These are phyloP conservation scores for Colletotrichum sp. DNA, from an alignment of 2,329 filamentous ascomycete species.

Conservation along the genomic window DNA sequence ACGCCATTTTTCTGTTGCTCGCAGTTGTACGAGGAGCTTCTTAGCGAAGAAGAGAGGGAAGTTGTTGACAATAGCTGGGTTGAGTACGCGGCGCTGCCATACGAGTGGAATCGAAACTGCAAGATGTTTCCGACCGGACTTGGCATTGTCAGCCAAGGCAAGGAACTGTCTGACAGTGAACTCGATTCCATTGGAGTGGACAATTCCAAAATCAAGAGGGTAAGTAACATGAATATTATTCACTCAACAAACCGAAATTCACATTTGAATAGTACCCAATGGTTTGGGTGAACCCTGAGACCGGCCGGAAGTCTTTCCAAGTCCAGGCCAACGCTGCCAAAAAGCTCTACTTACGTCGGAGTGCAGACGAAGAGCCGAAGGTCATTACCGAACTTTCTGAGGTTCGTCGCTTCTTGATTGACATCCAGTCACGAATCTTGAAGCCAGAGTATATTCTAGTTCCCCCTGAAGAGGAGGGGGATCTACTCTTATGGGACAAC, in stretches of 20 bases:
- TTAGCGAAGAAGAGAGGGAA: slow-evolving; percentile 42
- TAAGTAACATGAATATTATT: neutral
- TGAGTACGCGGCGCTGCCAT: slow-evolving; percentile 50
- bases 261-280: slow-evolving; percentile 39
- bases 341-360: slow-evolving; percentile 41
- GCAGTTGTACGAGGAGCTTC: slow-evolving; percentile 43
- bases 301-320: slow-evolving; percentile 45
- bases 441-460: slow-evolving; percentile 47
- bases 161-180: slow-evolving; percentile 42
- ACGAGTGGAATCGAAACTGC: slow-evolving; percentile 47
- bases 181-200: slow-evolving; percentile 27
- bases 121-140: slow-evolving; percentile 44
- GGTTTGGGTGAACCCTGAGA: slow-evolving; percentile 50
- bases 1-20: slow-evolving; percentile 49
- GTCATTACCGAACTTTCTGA: slow-evolving; percentile 42
- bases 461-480: slow-evolving; percentile 43
- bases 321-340: slow-evolving; percentile 46
- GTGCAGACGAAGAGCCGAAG: slow-evolving; percentile 33
- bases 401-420: slow-evolving; percentile 39
- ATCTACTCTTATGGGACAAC: slow-evolving; percentile 50
- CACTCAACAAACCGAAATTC: neutral
- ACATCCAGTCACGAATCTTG: slow-evolving; percentile 43
- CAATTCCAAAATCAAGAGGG: slow-evolving; percentile 29
- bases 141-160: slow-evolving; percentile 40
- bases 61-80: slow-evolving; percentile 49